Percentiles rank a stretch among this genome's conserved stretches.
Evolutionary conservation across 2,329 filamentous ascomycete species (phyloP).

Genomic region (Fusarium sp.): DNA sequence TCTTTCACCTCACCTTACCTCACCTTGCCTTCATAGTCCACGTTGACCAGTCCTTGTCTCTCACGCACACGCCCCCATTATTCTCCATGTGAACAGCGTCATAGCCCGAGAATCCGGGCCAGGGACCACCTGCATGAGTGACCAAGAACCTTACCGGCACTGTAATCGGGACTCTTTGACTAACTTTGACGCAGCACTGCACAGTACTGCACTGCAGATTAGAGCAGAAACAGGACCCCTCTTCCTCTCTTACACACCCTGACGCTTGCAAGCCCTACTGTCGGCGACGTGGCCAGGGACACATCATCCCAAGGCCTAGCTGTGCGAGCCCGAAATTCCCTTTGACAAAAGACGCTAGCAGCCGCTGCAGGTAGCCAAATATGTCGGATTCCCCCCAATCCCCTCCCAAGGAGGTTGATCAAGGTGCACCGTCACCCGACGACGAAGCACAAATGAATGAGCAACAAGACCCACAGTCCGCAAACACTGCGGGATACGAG

Average conservation of each 20-base stretch:
- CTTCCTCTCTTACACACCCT: conserved; percentile 50
- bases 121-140: conserved; percentile 51
- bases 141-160: conserved; percentile 48
- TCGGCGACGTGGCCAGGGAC: conserved; percentile 70
- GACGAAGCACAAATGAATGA: conserved; percentile 96
- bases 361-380: conserved; percentile 80
- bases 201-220: conserved; percentile 36
- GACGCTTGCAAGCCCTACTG: conserved; percentile 65
- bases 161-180: conserved; percentile 52
- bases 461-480: conserved; percentile 80
- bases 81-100: conserved; percentile 51
- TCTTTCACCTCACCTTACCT: conserved; percentile 31
- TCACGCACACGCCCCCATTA: conserved; percentile 45
- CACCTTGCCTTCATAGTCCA: conserved; percentile 30
- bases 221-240: conserved; percentile 53
- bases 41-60: conserved; percentile 41
- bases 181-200: conserved; percentile 69
- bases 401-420: conserved; percentile 95
- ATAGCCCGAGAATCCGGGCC: conserved; percentile 59
- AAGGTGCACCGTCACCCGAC: conserved; percentile 90
- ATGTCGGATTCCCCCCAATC: conserved; percentile 90
- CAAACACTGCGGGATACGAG: conserved; percentile 80
- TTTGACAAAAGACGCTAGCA: conserved; percentile 71
- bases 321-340: conserved; percentile 67
- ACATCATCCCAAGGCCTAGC: conserved; percentile 68